Conservation (phyloP, 495 filamentous ascomycete genomes). For the Penicillium maclennaniae region DNA sequence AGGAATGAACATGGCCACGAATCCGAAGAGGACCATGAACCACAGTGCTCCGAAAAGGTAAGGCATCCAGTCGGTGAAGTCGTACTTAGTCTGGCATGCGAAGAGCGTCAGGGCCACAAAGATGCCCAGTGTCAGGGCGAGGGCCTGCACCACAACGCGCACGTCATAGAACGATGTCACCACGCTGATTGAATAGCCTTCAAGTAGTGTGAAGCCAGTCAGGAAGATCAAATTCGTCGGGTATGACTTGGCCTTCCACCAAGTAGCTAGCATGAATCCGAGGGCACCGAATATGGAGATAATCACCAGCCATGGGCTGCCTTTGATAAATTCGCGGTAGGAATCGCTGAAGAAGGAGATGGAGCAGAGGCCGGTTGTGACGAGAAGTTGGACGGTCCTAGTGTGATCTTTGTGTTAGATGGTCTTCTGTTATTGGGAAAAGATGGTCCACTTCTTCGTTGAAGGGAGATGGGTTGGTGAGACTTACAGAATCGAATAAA, state of each 20-base stretch:
- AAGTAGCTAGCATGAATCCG: slow-evolving; percentile 80
- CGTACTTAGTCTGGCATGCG: slow-evolving; percentile 96
- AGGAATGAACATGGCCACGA: slow-evolving; percentile 83
- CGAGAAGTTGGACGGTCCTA: slow-evolving; percentile 82
- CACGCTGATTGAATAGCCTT: slow-evolving; percentile 91
- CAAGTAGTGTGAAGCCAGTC: slow-evolving; percentile 81
- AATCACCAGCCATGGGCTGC: slow-evolving; percentile 79
- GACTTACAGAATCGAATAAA: slow-evolving; percentile 74
- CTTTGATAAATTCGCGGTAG: slow-evolving; percentile 88
- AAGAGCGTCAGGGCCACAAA: slow-evolving; percentile 92
- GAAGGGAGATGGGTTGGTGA: background rate
- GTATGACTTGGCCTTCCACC: slow-evolving; percentile 97
- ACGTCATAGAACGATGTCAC: slow-evolving; percentile 83
- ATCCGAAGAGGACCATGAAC: slow-evolving; percentile 87
- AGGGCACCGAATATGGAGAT: slow-evolving; percentile 76
- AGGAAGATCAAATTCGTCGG: slow-evolving; percentile 93
- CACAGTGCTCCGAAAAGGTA: slow-evolving; percentile 90
- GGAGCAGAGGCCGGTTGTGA: slow-evolving; percentile 74
- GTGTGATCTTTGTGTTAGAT: slow-evolving; percentile 7
- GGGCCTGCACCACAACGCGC: slow-evolving; percentile 80
- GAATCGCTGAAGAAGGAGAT: slow-evolving; percentile 74
- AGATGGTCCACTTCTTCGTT: background rate
- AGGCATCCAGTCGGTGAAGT: slow-evolving; percentile 95
- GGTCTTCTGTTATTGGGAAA: background rate
- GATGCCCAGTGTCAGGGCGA: slow-evolving; percentile 85